Evolutionary conservation across 2,329 filamentous ascomycete species (phyloP).

Genomic region (Trichoderma sp.): DNA sequence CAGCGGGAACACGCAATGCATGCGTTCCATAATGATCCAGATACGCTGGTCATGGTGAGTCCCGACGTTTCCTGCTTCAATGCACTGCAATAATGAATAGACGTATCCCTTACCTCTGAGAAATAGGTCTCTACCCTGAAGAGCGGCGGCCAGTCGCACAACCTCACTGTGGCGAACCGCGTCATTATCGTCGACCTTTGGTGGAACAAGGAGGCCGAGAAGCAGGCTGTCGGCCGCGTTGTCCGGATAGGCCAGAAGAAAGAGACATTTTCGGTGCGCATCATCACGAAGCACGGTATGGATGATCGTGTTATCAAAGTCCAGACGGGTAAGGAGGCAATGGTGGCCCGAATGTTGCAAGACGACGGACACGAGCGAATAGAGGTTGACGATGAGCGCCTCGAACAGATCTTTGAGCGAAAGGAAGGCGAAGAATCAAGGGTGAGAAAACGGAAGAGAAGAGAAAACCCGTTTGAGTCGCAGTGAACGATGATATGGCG

Average conservation of each 20-base stretch:
- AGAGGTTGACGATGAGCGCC: background rate
- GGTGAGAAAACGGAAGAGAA: background rate
- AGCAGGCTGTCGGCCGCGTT: constrained; percentile 64
- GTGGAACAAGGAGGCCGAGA: constrained; percentile 63
- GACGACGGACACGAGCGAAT: background rate
- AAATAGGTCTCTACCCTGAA: constrained; percentile 30
- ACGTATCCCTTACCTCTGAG: background rate
- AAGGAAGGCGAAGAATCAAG: background rate
- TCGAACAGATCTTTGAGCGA: background rate
- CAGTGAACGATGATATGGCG: background rate
- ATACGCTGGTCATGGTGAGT: background rate
- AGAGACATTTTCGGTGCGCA: background rate
- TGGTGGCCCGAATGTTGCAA: background rate
- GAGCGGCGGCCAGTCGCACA: constrained; percentile 42
- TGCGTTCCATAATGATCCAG: background rate
- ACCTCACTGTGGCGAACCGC: constrained; percentile 48
- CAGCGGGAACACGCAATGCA: background rate
- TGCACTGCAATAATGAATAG: background rate
- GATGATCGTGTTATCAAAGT: background rate
- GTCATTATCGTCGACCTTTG: constrained; percentile 58
- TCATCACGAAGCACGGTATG: background rate
- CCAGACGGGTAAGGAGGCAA: background rate
- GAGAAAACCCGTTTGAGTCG: background rate
- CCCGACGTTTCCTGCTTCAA: rapidly evolving
- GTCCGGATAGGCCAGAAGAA: constrained; percentile 56